Conservation (phyloP, 148 eudicot genomes). For the Vaccinium macrocarpon region DNA sequence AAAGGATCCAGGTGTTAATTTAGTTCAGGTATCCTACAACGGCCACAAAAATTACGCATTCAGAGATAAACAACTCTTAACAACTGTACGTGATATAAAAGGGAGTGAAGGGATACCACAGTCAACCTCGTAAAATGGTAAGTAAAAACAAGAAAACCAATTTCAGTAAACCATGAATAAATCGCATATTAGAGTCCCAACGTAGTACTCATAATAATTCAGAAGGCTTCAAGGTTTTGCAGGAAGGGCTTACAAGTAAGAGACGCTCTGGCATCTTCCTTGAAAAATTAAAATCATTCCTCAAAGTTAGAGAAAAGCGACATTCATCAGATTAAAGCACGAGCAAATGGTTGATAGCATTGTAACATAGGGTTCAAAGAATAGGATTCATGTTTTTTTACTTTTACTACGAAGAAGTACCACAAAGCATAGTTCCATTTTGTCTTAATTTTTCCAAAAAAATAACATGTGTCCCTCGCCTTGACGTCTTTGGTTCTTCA, state of each 20-base stretch:
- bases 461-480: not conserved
- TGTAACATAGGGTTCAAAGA: not conserved
- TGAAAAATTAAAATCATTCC: not conserved
- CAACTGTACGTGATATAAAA: too few species aligned
- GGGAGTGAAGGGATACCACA: too few species aligned
- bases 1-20: not conserved
- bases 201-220: not conserved
- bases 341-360: not conserved
- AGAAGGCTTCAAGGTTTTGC: not conserved
- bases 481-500: not conserved
- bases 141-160: not conserved
- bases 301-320: not conserved
- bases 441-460: not conserved
- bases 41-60: not conserved
- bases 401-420: not conserved
- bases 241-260: not conserved
- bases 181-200: not conserved
- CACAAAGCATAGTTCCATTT: not conserved
- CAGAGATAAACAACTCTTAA: too few species aligned
- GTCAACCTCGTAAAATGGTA: not conserved
- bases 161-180: too few species aligned
- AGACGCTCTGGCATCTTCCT: not conserved
- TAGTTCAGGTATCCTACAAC: not conserved
- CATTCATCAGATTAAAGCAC: not conserved
- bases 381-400: not conserved